phyloP scores from a whole-genome alignment of 129 eudicot genomes.

The Chrysanthemum makinoi region DNA sequence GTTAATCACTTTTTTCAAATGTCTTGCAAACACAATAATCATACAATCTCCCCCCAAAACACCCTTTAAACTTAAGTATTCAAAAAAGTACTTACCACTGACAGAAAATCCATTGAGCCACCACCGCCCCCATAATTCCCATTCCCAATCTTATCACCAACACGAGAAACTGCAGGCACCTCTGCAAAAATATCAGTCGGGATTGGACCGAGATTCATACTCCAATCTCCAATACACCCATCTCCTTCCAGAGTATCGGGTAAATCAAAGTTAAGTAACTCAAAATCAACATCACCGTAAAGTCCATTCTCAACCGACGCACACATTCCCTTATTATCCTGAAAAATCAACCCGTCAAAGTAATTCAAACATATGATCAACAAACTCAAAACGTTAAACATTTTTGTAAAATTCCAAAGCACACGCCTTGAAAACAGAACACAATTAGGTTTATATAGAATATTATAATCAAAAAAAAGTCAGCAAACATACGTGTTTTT shows the following conservation, averaged over 20 bases:
- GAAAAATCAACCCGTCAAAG: background rate
- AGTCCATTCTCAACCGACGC: constrained; percentile 12
- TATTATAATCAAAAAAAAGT: background rate
- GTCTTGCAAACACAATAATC: too few species aligned
- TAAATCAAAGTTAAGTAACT: constrained; percentile 44
- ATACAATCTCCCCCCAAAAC: too few species aligned
- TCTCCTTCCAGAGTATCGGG: constrained; percentile 59
- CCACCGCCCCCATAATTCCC: background rate
- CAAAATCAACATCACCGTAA: constrained; percentile 29
- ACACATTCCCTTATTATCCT: constrained; percentile 30
- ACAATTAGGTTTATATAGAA: background rate
- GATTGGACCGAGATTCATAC: constrained; percentile 53
- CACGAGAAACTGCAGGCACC: constrained; percentile 29
- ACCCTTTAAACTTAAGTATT: background rate
- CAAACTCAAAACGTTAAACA: too few species aligned
- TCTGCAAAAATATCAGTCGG: constrained; percentile 39
- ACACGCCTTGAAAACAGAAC: background rate
- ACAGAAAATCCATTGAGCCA: constrained; percentile 1
- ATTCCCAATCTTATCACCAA: background rate
- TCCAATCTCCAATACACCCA: constrained; percentile 50
- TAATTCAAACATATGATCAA: too few species aligned
- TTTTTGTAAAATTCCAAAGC: too few species aligned
- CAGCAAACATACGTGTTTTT: constrained; percentile 2
- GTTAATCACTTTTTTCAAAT: too few species aligned
- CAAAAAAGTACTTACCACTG: constrained; percentile 19